Conservation (phyloP, 192 early-diverging fungal genomes). For the Backusella tarrabulga region DNA sequence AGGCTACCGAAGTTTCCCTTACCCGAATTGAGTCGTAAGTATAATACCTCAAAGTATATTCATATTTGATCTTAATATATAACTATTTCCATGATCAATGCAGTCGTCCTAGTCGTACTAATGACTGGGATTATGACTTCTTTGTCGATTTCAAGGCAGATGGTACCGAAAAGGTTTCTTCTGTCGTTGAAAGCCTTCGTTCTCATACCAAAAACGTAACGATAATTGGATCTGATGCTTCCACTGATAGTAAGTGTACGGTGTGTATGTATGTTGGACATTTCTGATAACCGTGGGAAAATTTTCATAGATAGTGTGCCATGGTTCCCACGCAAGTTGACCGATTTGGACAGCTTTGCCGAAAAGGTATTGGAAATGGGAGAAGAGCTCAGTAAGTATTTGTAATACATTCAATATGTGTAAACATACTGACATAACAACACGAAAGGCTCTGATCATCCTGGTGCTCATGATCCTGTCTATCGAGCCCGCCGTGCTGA, state of each 20-base stretch:
- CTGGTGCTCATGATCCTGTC: constrained; percentile 82
- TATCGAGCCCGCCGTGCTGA: constrained; percentile 84
- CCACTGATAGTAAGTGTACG: constrained; percentile 33
- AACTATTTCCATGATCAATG: constrained; percentile 3
- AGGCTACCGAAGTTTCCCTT: constrained; percentile 72
- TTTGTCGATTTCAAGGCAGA: constrained; percentile 86
- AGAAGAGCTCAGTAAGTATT: constrained; percentile 64
- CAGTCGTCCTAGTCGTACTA: constrained; percentile 76
- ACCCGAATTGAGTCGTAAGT: constrained; percentile 90
- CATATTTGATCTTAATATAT: neutral
- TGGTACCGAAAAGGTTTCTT: constrained; percentile 56
- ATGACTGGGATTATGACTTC: constrained; percentile 87
- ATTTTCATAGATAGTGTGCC: constrained; percentile 50
- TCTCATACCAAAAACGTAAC: constrained; percentile 69
- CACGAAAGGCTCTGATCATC: constrained; percentile 78
- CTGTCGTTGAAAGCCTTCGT: constrained; percentile 62
- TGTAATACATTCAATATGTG: neutral
- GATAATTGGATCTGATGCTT: constrained; percentile 54
- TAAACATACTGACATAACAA: neutral
- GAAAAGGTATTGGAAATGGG: constrained; percentile 93
- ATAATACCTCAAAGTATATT: neutral
- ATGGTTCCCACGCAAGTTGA: constrained; percentile 94
- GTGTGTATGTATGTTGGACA: neutral
- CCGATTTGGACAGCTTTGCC: constrained; percentile 90
- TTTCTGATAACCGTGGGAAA: constrained; percentile 10